Evolutionary conservation across 495 filamentous ascomycete species (phyloP).

Genomic region (Lasiosphaeria hispida): DNA sequence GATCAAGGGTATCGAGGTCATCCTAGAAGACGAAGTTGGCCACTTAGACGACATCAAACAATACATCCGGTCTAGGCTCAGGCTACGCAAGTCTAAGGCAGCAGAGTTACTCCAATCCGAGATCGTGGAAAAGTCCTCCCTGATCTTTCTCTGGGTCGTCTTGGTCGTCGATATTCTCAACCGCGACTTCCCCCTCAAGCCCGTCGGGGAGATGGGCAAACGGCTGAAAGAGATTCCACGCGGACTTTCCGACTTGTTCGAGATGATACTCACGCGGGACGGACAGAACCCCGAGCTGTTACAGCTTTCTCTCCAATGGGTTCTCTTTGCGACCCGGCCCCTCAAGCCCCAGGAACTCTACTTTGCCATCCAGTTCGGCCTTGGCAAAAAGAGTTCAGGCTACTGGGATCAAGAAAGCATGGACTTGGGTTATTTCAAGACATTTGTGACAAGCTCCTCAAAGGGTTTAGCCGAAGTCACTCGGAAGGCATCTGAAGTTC

Average conservation of each 20-base stretch:
- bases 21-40: slow-evolving; percentile 20
- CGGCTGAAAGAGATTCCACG: slow-evolving; percentile 27
- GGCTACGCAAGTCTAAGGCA: slow-evolving; percentile 13
- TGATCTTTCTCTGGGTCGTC: slow-evolving; percentile 49
- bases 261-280: slow-evolving; percentile 34
- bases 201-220: slow-evolving; percentile 4
- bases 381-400: not conserved
- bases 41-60: slow-evolving; percentile 22
- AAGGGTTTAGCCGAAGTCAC: slow-evolving; percentile 17
- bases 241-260: slow-evolving; percentile 30
- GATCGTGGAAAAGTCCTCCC: slow-evolving; percentile 37
- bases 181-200: slow-evolving; percentile 28
- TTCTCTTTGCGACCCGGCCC: slow-evolving; percentile 34
- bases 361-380: slow-evolving; percentile 32
- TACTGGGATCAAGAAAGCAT: slow-evolving; percentile 4
- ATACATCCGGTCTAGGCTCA: slow-evolving; percentile 20
- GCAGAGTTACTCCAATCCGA: slow-evolving; percentile 26
- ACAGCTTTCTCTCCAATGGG: slow-evolving; percentile 37
- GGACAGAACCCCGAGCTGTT: slow-evolving; percentile 21
- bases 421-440: not conserved
- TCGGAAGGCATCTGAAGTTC: not conserved
- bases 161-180: slow-evolving; percentile 45
- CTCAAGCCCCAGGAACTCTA: slow-evolving; percentile 35
- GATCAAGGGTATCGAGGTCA: slow-evolving; percentile 32
- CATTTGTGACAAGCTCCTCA: slow-evolving; percentile 8